Evolutionary conservation across 345 rosid species (phyloP).

Genomic region (Arabidopsis suecica): DNA sequence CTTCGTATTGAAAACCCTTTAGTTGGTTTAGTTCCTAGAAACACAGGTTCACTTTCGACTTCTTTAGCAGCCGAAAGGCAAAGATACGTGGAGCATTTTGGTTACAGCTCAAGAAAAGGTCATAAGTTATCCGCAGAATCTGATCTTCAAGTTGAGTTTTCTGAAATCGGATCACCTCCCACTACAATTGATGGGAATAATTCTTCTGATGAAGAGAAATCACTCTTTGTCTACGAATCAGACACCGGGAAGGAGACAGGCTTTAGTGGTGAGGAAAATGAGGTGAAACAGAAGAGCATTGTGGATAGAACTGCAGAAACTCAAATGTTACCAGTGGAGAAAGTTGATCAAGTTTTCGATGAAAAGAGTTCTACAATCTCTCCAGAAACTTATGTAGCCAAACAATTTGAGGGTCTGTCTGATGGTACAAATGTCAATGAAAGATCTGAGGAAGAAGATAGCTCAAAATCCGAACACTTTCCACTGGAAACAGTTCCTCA

Average conservation of each 20-base stretch:
- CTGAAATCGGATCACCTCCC: conserved; percentile 80
- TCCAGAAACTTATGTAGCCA: conserved; percentile 30
- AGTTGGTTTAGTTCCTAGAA: conserved; percentile 50
- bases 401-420: background rate
- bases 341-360: conserved; percentile 30
- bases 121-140: conserved; percentile 81
- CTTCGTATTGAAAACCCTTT: conserved; percentile 38
- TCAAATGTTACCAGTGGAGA: conserved; percentile 27
- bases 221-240: conserved; percentile 50
- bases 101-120: conserved; percentile 40
- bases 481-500: background rate
- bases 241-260: conserved; percentile 52
- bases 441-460: conserved; percentile 27
- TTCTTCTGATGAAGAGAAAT: conserved; percentile 59
- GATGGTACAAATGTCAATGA: conserved; percentile 16
- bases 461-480: conserved; percentile 13
- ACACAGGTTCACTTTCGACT: conserved; percentile 41
- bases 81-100: conserved; percentile 46
- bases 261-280: conserved; percentile 53
- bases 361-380: conserved; percentile 22
- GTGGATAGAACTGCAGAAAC: conserved; percentile 33
- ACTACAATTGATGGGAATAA: conserved; percentile 53
- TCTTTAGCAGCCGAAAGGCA: conserved; percentile 50
- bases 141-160: conserved; percentile 91
- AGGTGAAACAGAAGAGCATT: conserved; percentile 21